phyloP scores from a whole-genome alignment of 768 basidiomycete species.

The Candolleomyces efflorescens region DNA sequence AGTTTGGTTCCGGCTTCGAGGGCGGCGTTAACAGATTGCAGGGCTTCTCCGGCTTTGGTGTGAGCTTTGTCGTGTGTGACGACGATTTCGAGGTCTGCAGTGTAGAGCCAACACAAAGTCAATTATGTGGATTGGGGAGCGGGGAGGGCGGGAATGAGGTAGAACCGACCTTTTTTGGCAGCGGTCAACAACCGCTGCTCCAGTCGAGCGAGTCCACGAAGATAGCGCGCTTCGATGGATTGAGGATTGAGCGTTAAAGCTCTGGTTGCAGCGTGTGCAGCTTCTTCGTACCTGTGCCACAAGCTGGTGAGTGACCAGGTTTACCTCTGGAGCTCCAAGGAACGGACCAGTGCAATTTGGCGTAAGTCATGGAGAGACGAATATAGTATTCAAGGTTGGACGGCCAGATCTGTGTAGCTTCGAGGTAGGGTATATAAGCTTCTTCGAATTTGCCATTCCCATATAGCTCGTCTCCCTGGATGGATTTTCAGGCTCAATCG shows the following conservation, averaged over 20 bases:
- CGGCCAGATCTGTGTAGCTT: slow-evolving; percentile 29
- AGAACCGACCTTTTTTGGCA: slow-evolving; percentile 30
- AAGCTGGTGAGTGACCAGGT: no score
- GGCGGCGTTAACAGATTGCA: slow-evolving; percentile 15
- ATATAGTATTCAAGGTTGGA: slow-evolving; percentile 30
- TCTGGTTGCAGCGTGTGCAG: slow-evolving; percentile 32
- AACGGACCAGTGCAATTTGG: slow-evolving; percentile 32
- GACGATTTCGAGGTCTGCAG: slow-evolving; percentile 27
- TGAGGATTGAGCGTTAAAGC: slow-evolving; percentile 34
- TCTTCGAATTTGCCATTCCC: slow-evolving; percentile 26
- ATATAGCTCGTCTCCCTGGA: slow-evolving; percentile 33
- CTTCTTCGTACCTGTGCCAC: slow-evolving; percentile 30
- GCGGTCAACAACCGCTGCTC: slow-evolving; percentile 27
- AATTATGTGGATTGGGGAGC: no score
- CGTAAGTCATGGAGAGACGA: slow-evolving; percentile 29
- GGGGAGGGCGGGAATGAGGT: no score
- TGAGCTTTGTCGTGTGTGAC: slow-evolving; percentile 19
- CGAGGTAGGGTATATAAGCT: slow-evolving; percentile 28
- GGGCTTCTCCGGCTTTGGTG: slow-evolving; percentile 8
- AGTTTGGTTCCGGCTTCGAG: slow-evolving; percentile 10
- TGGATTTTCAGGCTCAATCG: no score
- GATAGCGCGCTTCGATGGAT: slow-evolving; percentile 36
- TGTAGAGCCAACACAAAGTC: no score
- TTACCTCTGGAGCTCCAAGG: no score
- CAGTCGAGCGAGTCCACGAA: slow-evolving; percentile 36